Evolutionary conservation across 352 stramenopile genomes (phyloP), one percentile per base, ranked within the genome.

Genomic region (Phytophthora pinifolia): DNA sequence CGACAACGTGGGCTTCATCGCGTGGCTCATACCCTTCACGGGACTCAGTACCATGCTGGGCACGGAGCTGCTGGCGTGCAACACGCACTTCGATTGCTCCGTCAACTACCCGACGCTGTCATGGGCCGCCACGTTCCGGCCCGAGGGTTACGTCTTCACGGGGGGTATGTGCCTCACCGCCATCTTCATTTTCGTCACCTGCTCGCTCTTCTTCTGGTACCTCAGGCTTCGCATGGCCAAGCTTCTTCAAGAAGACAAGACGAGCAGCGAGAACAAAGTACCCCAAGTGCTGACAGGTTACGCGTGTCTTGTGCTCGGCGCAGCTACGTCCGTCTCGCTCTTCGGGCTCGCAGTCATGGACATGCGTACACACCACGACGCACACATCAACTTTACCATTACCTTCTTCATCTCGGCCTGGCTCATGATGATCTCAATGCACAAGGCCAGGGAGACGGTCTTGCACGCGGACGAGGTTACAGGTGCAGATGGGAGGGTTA

Each of bases 41-140:
- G 86, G 86, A 31, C 72, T 94, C 48, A 57, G 62, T 17, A 93
- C 86, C 17, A 92, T 96, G 79, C 46, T 89, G 10, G 22, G 59
- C 12, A 94, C 84, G 10, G 84, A 92, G 44, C 47, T 71, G 0
- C 59, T 93, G 43, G 85, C 83, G 18, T 96, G 86, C 51, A 46
- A 46, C 0, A 63, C 78, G 39, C 82, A 94, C 45, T 96, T 93
- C 54, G 74, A 76, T 41, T 96, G 86, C 56, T 67, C 76, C 0
- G 65, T 74, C 18, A 59, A 87, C 29, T 94, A 83, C 65, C 86
- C 86, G 22, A 96, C 86, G 45, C 68, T 96, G 12, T 96, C 86
- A 48, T 92, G 92, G 51, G 83, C 86, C 6, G 86, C 86, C 22
- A 87, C 79, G 18, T 92, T 91, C 63, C 70, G 69, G 44, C 86